Conservation (phyloP, 2,329 filamentous ascomycete species). For the Metarhizium album region DNA sequence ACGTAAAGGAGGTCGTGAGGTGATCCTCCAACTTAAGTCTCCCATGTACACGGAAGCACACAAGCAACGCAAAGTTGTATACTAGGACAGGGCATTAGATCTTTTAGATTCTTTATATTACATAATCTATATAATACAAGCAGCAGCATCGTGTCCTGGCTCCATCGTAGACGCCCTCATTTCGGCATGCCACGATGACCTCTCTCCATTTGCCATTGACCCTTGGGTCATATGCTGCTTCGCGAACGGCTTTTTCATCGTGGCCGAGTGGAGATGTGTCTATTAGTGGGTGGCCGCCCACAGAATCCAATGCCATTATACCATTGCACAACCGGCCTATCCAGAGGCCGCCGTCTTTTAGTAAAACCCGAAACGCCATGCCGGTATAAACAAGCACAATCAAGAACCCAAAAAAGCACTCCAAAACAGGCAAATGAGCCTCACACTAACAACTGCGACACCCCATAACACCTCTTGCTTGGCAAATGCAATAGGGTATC, state of each 20-base stretch:
- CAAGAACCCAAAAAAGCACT: neutral
- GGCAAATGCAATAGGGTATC: conserved; percentile 15
- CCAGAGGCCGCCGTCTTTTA: conserved; percentile 13
- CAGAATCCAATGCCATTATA: conserved; percentile 9
- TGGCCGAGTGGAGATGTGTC: conserved; percentile 41
- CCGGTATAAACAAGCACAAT: conserved; percentile 6
- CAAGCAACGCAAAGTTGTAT: neutral
- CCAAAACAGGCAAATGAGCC: conserved; percentile 6
- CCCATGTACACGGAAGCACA: too few relatives aligned
- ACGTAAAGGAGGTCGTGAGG: neutral
- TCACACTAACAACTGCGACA: conserved; percentile 10
- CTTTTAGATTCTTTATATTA: conserved; percentile 2
- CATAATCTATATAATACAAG: conserved; percentile 16
- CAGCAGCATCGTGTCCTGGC: conserved; percentile 17
- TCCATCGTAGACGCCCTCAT: conserved; percentile 11
- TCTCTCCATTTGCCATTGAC: conserved; percentile 7
- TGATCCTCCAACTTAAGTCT: neutral
- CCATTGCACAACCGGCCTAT: conserved; percentile 1
- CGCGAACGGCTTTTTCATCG: conserved; percentile 19
- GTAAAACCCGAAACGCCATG: conserved; percentile 16
- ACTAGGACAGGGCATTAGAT: neutral
- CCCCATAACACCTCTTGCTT: conserved; percentile 11
- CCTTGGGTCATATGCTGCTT: conserved; percentile 21
- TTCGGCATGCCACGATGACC: conserved; percentile 7
- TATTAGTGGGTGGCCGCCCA: conserved; percentile 22